A percentile compares a stretch with the other conserved stretches of the same genome.
Evolutionary conservation across 441 rosid genomes (phyloP).

Genomic region (Mallotus repandus): DNA sequence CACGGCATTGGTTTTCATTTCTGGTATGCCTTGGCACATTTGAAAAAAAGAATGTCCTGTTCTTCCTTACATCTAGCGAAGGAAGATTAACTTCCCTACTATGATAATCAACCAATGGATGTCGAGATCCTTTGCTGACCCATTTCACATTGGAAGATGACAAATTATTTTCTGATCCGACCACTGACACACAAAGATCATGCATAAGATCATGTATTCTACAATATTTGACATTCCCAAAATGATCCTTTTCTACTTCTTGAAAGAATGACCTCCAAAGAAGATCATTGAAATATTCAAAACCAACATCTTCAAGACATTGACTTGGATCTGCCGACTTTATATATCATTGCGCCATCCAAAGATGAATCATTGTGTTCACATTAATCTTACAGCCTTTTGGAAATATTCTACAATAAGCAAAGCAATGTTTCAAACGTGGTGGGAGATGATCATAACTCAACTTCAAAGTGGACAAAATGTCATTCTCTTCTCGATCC

Average conservation of each 20-base stretch:
- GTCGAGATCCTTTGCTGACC: not conserved
- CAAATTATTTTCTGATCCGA: not conserved
- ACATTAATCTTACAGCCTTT: slow-evolving; percentile 2
- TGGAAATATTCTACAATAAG: slow-evolving; percentile 24
- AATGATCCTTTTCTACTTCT: slow-evolving; percentile 19
- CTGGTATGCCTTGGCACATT: no score
- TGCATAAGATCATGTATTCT: slow-evolving; percentile 36
- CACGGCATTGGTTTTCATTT: no score
- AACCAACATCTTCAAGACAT: slow-evolving; percentile 9
- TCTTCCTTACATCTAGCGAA: not conserved
- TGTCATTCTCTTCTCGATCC: not conserved
- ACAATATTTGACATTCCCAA: slow-evolving; percentile 9
- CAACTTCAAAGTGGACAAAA: slow-evolving; percentile 12
- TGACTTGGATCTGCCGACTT: not conserved
- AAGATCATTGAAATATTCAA: slow-evolving; percentile 6
- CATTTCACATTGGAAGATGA: not conserved
- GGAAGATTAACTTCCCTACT: not conserved
- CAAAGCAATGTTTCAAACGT: slow-evolving; percentile 31
- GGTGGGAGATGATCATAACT: slow-evolving; percentile 30
- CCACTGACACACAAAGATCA: slow-evolving; percentile 30
- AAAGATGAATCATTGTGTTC: not conserved
- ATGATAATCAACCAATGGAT: not conserved
- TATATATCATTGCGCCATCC: slow-evolving; percentile 34
- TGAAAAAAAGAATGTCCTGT: not conserved
- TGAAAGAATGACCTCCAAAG: slow-evolving; percentile 28